A percentile compares a stretch with the other conserved stretches of the same genome.
Evolutionary conservation across 2,329 filamentous ascomycete species (phyloP).

Genomic region (Ophiostoma fasciatum): DNA sequence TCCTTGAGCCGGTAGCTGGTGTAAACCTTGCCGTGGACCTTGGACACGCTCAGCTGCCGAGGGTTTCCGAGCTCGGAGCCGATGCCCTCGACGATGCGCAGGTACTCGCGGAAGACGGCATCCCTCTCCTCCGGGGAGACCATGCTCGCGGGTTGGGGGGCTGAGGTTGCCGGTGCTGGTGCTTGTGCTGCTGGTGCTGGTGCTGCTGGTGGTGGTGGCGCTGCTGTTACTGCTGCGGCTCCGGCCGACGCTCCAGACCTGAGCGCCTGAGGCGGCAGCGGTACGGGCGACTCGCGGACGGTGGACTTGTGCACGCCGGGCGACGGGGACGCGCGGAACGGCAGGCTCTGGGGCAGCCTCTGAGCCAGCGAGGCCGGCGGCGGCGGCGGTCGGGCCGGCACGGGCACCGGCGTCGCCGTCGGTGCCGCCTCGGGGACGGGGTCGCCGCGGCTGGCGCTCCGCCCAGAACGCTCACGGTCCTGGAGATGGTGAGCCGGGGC

Average conservation of each 20-base stretch:
- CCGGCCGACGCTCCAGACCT: no score
- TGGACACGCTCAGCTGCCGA: slow-evolving; percentile 15
- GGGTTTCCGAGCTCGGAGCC: slow-evolving; percentile 16
- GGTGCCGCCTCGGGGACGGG: not conserved
- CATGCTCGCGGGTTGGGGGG: no score
- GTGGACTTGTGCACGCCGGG: not conserved
- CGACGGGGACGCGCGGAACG: not conserved
- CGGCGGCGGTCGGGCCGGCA: not conserved
- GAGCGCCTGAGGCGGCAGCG: not conserved
- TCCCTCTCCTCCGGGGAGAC: not conserved
- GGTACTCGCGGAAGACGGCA: not conserved
- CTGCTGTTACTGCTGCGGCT: no score
- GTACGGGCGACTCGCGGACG: not conserved
- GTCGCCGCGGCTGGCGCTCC: slow-evolving; percentile 4
- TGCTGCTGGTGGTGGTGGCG: not conserved
- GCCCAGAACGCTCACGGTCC: slow-evolving; percentile 6
- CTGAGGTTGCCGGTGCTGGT: not conserved
- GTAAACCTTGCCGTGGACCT: slow-evolving; percentile 21
- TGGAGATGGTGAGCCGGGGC: no score
- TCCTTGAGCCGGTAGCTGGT: slow-evolving; percentile 25
- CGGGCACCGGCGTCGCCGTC: not conserved
- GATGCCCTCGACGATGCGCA: slow-evolving; percentile 16
- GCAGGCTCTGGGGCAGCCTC: no score
- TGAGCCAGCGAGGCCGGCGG: no score
- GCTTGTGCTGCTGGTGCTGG: no score